Conservation (phyloP, 1,284 basidiomycete species). For the Violaceomyces palustris region DNA sequence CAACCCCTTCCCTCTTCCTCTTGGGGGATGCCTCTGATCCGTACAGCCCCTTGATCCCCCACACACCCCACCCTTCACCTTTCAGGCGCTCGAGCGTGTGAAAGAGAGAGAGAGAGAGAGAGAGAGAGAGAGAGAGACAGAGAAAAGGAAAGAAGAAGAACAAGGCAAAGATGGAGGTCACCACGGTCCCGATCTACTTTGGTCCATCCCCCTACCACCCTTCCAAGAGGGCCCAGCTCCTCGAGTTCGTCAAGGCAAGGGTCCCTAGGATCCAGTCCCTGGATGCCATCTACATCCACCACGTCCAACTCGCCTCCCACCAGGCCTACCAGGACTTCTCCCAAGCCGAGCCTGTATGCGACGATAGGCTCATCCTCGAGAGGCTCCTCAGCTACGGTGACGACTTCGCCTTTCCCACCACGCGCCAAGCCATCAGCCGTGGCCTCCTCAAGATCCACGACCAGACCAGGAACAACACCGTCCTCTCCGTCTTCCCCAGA, state of each 20-base stretch:
- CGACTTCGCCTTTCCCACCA: slow-evolving; percentile 60
- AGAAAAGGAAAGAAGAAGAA: too few species aligned
- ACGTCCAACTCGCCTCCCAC: slow-evolving; percentile 64
- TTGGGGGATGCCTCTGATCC: too few species aligned
- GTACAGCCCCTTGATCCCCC: too few species aligned
- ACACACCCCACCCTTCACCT: too few species aligned
- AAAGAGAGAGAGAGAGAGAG: too few species aligned
- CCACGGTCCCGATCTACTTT: too few species aligned
- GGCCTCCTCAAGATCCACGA: slow-evolving; percentile 23
- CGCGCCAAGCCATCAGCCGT: slow-evolving; percentile 55
- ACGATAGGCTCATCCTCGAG: slow-evolving; percentile 62
- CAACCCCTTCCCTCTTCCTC: too few species aligned
- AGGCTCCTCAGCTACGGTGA: slow-evolving; percentile 84
- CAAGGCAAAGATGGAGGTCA: too few species aligned
- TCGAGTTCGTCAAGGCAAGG: slow-evolving; percentile 62
- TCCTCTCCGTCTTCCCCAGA: slow-evolving; percentile 47
- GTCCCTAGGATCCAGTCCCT: slow-evolving; percentile 63
- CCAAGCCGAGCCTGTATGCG: slow-evolving; percentile 56
- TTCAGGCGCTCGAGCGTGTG: too few species aligned
- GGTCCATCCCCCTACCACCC: slow-evolving; percentile 53
- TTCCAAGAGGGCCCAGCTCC: slow-evolving; percentile 66
- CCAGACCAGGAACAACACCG: slow-evolving; percentile 2
- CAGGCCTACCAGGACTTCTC: slow-evolving; percentile 60
- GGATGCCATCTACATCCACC: slow-evolving; percentile 81
- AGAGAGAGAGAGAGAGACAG: too few species aligned